Evolutionary conservation across 2,329 filamentous ascomycete species (phyloP), one percentile per base, ranked within the genome.

Genomic region (Leptosphaerulina australis): DNA sequence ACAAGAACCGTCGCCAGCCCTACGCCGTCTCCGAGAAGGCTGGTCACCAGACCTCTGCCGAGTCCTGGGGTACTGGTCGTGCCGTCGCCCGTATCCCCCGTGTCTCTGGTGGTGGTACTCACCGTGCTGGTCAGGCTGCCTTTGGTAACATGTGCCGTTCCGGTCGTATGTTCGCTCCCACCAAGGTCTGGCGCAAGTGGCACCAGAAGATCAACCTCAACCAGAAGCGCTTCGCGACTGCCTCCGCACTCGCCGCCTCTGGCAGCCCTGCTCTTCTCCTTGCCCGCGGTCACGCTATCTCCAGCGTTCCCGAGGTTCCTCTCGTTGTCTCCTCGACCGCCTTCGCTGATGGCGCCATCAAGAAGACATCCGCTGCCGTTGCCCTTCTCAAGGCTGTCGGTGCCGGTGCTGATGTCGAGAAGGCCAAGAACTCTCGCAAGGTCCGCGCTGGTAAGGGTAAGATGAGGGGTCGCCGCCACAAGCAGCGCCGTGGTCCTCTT

Each of bases 101-200:
- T 97, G 94, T 99, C 79, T 97, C 94, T 77, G 94, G 94, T 87
- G 93, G 94, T 84, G 94, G 94, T 91, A 99, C 94, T 79, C 94
- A 99, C 88, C 93, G 94, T 86, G 94, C 94, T 76, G 94, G 94
- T 84, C 94, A 99, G 85, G 94, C 94, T 80, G 94, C 94, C 71
- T 99, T 97, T 81, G 94, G 94, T 91, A 99, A 99, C 90, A 91
- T 93, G 91, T 99, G 94, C 84, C 92, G 94, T 79, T 96, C 93
- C 77, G 94, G 95, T 84, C 94, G 94, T 83, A 99, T 99, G 94
- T 99, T 99, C 83, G 94, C 94, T 70, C 94, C 94, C 68, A 99
- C 94, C 82, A 99, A 99, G 88, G 89, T 96, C 83, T 99, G 94
- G 95, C 87, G 94, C 79, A 97, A 96, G 85, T 99, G 94, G 95